These are phyloP conservation scores for Phytopythium ostracodes DNA, from an alignment of 352 stramenopile genomes.

Conservation along the genomic window DNA sequence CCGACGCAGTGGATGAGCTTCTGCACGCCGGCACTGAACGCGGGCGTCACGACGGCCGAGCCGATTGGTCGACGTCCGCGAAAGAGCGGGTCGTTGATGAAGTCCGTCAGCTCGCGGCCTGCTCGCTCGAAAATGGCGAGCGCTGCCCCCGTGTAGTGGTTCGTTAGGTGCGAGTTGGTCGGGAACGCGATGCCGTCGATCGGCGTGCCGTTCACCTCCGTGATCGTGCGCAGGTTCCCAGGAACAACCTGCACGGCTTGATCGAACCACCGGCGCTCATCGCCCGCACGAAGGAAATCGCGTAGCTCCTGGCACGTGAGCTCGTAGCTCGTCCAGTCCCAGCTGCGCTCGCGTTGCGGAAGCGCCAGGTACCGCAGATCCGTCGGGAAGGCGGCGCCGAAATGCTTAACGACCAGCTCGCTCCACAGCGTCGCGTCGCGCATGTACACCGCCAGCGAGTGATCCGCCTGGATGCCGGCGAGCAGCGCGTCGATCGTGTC, in stretches of 20 bases:
- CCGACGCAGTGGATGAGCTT: slow-evolving; percentile 59
- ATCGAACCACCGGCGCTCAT: slow-evolving; percentile 26
- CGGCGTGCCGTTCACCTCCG: slow-evolving; percentile 15
- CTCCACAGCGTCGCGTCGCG: slow-evolving; percentile 35
- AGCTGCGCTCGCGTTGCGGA: slow-evolving; percentile 14
- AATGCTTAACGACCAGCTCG: slow-evolving; percentile 23
- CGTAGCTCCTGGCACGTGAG: slow-evolving; percentile 28
- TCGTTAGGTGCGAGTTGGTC: slow-evolving; percentile 26
- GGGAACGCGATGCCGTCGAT: slow-evolving; percentile 51
- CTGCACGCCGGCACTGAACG: slow-evolving; percentile 37
- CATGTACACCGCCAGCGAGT: slow-evolving; percentile 17
- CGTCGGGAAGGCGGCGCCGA: slow-evolving; percentile 14
- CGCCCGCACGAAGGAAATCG: slow-evolving; percentile 29
- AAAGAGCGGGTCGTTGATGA: slow-evolving; percentile 32
- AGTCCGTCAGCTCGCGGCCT: slow-evolving; percentile 23
- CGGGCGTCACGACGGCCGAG: slow-evolving; percentile 38
- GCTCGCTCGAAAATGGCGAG: slow-evolving; percentile 36
- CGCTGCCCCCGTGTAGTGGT: slow-evolving; percentile 32
- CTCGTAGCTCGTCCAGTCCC: slow-evolving; percentile 20
- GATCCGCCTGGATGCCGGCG: slow-evolving; percentile 1
- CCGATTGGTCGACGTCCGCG: slow-evolving; percentile 21
- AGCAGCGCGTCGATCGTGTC: slow-evolving; percentile 12
- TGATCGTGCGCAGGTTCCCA: slow-evolving; percentile 24
- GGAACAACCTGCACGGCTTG: slow-evolving; percentile 17
- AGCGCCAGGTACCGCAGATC: slow-evolving; percentile 21